Percentiles rank a stretch among this genome's conserved stretches.
These are phyloP conservation scores for Saccharomycopsis sp. DNA, from an alignment of 805 yeast species.

Conservation along the genomic window DNA sequence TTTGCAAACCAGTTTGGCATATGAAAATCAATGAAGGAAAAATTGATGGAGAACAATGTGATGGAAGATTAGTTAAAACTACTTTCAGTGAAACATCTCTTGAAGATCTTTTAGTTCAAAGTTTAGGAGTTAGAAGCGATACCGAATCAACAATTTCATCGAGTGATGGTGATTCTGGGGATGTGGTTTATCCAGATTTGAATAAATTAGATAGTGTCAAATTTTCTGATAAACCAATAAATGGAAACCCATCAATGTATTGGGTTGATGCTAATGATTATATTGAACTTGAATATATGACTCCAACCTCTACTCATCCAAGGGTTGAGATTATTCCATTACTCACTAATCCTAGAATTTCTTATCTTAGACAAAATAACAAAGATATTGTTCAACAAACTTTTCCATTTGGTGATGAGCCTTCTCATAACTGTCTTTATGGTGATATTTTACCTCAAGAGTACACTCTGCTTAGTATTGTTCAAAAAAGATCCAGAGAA, in stretches of 20 bases:
- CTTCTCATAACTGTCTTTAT: slow-evolving; percentile 43
- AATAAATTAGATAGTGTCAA: not conserved
- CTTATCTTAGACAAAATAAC: slow-evolving; percentile 46
- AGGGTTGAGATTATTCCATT: slow-evolving; percentile 36
- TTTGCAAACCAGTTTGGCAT: slow-evolving; percentile 35
- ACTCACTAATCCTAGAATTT: slow-evolving; percentile 44
- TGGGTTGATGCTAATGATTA: slow-evolving; percentile 79
- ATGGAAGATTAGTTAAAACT: slow-evolving; percentile 57
- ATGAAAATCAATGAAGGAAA: slow-evolving; percentile 60
- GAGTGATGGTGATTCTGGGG: not conserved
- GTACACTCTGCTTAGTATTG: slow-evolving; percentile 38
- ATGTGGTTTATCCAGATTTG: slow-evolving; percentile 7
- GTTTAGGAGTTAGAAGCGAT: slow-evolving; percentile 22
- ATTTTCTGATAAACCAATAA: slow-evolving; percentile 1
- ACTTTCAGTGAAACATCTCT: slow-evolving; percentile 47
- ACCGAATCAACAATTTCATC: slow-evolving; percentile 13
- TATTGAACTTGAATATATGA: slow-evolving; percentile 50
- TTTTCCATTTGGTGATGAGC: slow-evolving; percentile 51
- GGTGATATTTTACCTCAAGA: slow-evolving; percentile 42
- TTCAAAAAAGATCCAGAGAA: slow-evolving; percentile 29
- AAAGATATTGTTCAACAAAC: slow-evolving; percentile 32
- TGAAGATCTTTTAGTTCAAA: slow-evolving; percentile 30
- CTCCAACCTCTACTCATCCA: slow-evolving; percentile 31
- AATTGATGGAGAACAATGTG: slow-evolving; percentile 58
- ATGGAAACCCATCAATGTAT: slow-evolving; percentile 6